Base-by-base conservation (phyloP, 768 basidiomycete genomes). In the Collybiopsis luxurians region DNA sequence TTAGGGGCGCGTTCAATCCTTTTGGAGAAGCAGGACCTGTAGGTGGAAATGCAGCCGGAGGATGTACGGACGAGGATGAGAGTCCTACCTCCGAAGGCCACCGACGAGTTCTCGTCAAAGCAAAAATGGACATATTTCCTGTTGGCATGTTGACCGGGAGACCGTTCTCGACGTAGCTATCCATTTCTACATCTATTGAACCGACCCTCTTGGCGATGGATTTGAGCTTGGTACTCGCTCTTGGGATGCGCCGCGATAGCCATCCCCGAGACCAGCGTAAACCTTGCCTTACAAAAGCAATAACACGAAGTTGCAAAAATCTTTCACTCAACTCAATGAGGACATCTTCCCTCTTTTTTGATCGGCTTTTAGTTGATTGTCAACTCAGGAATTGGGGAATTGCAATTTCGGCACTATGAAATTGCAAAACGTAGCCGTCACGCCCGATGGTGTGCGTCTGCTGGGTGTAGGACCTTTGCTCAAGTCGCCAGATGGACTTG, bases 401-500 rank as follows among this genome's bases (percentile, higher is more conserved):
- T 86, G 87, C 63, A 66, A 81, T 56, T 81, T 90, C 56, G 79
- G 81, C 24, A 73, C 76, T 21, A 79, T 90, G 74, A 79, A 81
- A 56, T 71, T 90, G 9, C 86, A 86, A 63, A 87, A 89, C 64
- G 82, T 90, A 24, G 83, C 85, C 4, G 77, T 90, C 2, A 88
- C 86, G 0, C 83, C 84, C 2, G 87, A 90, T 64, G 75, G 77
- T n/a, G 66, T 72, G 39, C 79, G 87, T 9, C 73, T 90, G 52
- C 71, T 91, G 24, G 85, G 82, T 24, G 86, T 90, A 28, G 89
- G 85, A 1, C 86, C 85, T 5, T 69, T 90, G 30, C 71, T 84
- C n/a, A 72, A 78, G 53, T 89, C 88, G 4, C 79, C 80, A 1
- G 77, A 75, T 48, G 85, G 86, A 10, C 68, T 87, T 24, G 79